Conservation (phyloP, 257 asterid species). For the Anisodus tanguticus region DNA sequence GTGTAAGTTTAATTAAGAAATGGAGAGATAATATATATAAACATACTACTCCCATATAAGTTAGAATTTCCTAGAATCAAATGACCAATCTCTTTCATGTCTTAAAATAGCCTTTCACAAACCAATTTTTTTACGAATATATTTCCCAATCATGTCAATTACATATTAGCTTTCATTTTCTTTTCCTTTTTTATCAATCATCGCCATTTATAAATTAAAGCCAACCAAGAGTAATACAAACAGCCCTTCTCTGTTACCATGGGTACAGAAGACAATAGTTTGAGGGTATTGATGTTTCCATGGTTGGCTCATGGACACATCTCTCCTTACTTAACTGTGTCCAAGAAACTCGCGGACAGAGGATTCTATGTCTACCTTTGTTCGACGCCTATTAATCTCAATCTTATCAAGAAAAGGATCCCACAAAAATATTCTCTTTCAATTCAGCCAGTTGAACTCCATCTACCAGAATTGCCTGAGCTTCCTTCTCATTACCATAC, state of each 20-base stretch:
- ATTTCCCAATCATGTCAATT: neutral
- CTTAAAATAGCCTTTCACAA: neutral
- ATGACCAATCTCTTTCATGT: neutral
- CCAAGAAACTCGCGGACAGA: slow-evolving; percentile 45
- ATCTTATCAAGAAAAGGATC: slow-evolving; percentile 43
- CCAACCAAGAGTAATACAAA: neutral
- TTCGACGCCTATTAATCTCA: slow-evolving; percentile 41
- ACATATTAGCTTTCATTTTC: neutral
- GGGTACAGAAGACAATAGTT: slow-evolving; percentile 29
- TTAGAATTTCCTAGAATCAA: neutral
- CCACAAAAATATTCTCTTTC: slow-evolving; percentile 20
- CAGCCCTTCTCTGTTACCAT: slow-evolving; percentile 4
- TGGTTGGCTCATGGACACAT: slow-evolving; percentile 48
- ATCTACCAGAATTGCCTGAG: slow-evolving; percentile 32
- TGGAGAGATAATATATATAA: neutral
- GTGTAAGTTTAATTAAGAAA: too few species aligned
- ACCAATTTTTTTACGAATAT: neutral
- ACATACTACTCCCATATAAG: too few species aligned
- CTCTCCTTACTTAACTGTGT: slow-evolving; percentile 51
- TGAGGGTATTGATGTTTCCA: slow-evolving; percentile 42
- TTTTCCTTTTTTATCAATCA: neutral
- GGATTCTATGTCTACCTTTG: slow-evolving; percentile 35
- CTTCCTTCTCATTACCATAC: neutral
- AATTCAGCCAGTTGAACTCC: slow-evolving; percentile 48
- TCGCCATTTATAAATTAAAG: neutral